Base-by-base conservation (phyloP, 2,329 filamentous ascomycete genomes). In the Fusarium sulawesiense region DNA sequence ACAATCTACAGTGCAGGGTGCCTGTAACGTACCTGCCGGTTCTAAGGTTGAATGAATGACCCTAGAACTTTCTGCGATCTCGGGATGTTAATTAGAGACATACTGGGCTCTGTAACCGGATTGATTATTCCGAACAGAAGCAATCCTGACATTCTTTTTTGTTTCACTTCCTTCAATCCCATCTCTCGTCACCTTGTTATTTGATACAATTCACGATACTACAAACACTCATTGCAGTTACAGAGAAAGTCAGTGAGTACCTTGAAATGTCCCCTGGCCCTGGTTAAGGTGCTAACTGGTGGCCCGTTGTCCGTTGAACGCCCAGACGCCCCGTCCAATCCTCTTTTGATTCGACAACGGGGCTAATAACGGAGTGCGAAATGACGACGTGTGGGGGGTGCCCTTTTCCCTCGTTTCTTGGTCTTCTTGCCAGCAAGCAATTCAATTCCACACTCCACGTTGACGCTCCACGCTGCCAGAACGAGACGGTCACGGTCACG, bases 341-440 rank as follows among this genome's bases (percentile, higher is more conserved):
- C 69, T 61, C 62, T 73, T 75, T 72, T 75, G 73, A 75, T 75
- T 75, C 70, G 73, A 70, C 61, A 73, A 71, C 63, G 60, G 64
- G 66, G 60, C 73, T 75, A 75, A 75, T 73, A 73, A 75, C 63
- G 71, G 71, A 65, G 54, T 66, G 60, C 71, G 70, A 74, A 75
- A 75, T 74, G 73, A 75, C 71, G 72, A 75, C 58, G 65, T 74
- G 73, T 74, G 73, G 73, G 73, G 73, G 70, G 66, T 67, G 64
- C 54, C 60, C 41, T 68, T 60, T 62, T 63, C 23, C 60, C 57
- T 69, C 62, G 66, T 60, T 65, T 68, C 67, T 71, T 72, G 66
- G 58, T 53, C 64, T n/a, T 60, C 50, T 54, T 62, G 66, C 72
- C 72, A 75, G 50, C 68, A 71, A 65, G n/a, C 64, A 64, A 57